Percentiles rank a stretch among this genome's conserved stretches.
phyloP scores from a whole-genome alignment of 208 protist species.

The Leptomonas seymouri region DNA sequence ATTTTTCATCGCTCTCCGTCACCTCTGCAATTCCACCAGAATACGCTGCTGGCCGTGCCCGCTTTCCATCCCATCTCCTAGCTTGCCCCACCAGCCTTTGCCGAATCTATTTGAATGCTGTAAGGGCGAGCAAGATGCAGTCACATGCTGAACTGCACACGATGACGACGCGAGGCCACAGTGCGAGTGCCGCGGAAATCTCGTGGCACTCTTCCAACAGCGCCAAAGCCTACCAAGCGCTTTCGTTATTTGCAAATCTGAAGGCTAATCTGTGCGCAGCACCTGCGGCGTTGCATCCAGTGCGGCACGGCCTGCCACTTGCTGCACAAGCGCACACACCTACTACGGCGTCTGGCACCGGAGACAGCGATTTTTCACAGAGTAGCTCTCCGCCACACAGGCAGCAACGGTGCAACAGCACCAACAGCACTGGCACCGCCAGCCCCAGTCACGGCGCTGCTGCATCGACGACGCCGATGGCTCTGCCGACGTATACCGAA shows the following conservation, averaged over 20 bases:
- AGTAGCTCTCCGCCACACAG: not conserved
- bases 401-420: not conserved
- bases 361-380: not conserved
- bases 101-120: too few relatives aligned
- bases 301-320: not conserved
- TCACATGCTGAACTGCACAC: not conserved
- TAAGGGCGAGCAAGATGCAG: not conserved
- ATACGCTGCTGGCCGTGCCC: too few relatives aligned
- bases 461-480: not conserved
- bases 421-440: not conserved
- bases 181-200: conserved; percentile 8
- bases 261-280: conserved; percentile 8
- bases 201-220: conserved; percentile 13
- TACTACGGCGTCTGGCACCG: not conserved
- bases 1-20: too few relatives aligned
- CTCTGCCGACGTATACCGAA: conserved; percentile 18
- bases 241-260: conserved; percentile 28
- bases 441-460: not conserved
- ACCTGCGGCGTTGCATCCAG: not conserved
- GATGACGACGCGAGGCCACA: not conserved
- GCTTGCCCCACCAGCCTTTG: too few relatives aligned
- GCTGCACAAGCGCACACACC: conserved; percentile 6
- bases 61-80: too few relatives aligned
- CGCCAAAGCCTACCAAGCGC: conserved; percentile 31
- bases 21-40: too few relatives aligned